Evolutionary conservation across 768 basidiomycete species (phyloP), one percentile per base, ranked within the genome.

Genomic region (Mycena indigotica): DNA sequence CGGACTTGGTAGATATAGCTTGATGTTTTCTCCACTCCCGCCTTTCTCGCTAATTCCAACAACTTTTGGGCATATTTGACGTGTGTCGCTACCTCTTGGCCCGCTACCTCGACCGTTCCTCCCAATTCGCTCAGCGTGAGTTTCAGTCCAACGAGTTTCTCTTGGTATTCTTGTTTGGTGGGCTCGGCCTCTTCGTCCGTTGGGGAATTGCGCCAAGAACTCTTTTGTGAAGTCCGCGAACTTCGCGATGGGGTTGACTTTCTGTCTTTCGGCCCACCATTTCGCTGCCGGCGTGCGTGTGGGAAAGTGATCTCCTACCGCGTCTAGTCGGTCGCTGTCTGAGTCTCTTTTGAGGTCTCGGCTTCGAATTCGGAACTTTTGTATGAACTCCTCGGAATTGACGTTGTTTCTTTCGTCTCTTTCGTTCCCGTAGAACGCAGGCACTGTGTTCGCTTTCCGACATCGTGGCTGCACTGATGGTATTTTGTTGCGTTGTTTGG

Each of bases 151-250:
- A 15, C 38, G 3, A 67, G 40, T 44, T 63, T 59, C 12, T 44
- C 24, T 53, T 62, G 52, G 50, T 58, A 63, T 35, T 67, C 64
- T 38, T 54, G 53, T 28, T 32, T 10, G 1, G 56, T 60, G 1
- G 25, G 29, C 40, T 51, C 53, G 8, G 54, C 58, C 35, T 50
- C 55, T 19, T 35, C 32, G 1, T 53, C 53, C n/a, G 2, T 23
- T 44, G 12, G 53, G 58, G 35, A 60, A 60, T 1, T 54, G 39
- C 0, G n/a, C 25, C 17, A 2, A 5, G 38, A 60, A 60, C 17
- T 35, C 32, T 17, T 17, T 35, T 17, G 17, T 17, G 32, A 35
- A 35, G 32, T 35, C 32, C 10, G 8, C 32, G 32, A 35, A 35
- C 32, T 35, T 35, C 10, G 8, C 32, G 32, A 35, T 35, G 32